Base-by-base conservation (phyloP, 2,329 filamentous ascomycete species). In the Chaetomiaceae sp. region DNA sequence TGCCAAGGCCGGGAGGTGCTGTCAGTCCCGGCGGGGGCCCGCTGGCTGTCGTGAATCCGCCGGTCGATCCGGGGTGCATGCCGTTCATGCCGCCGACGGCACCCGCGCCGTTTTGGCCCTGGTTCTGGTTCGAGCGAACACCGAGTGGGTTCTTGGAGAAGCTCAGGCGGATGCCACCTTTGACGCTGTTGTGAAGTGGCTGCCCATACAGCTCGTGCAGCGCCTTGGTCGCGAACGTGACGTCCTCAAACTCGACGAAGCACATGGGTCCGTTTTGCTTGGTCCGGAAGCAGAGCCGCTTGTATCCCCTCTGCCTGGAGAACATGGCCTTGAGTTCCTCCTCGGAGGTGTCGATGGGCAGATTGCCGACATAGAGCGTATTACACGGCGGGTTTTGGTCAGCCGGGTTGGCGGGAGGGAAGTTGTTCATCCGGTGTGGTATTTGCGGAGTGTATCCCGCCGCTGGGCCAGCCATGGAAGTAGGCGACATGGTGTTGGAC, bases 351-450 rank as follows among this genome's bases (percentile, higher is more conserved):
- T 96, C 89, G 53, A 91, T 83, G 0, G 92, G 94, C 39, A 99
- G 75, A 65, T 99, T 97, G n/a, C 94, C 92, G 19, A 99, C 92
- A 65, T 99, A 97, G 6, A 99, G 78, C 0, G 94, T 99, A 67
- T 99, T 97, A 79, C 94, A 97, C 0, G 94, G 94, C 1, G 92
- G 92, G 63, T 97, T 96, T 70, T 96, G 89, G 66, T 99, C 92
- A 12, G 92, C 91, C 0, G 91, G 92, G 62, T 97, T 97, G 56
- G 89, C 88, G 0, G 91, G 87, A 14, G 92, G 92, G 58, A 90
- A 88, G 56, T 85, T 86, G 58, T 83, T 82, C 64, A 76, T 79
- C 59, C 74, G 77, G 61, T 80, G 87, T 55, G 82, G 77, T 60
- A 78, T 74, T 50, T 51, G 57, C 1, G 58, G 55, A 42, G 34